phyloP scores from a whole-genome alignment of 78 protist genomes.

The Dictyostelium citrinum region DNA sequence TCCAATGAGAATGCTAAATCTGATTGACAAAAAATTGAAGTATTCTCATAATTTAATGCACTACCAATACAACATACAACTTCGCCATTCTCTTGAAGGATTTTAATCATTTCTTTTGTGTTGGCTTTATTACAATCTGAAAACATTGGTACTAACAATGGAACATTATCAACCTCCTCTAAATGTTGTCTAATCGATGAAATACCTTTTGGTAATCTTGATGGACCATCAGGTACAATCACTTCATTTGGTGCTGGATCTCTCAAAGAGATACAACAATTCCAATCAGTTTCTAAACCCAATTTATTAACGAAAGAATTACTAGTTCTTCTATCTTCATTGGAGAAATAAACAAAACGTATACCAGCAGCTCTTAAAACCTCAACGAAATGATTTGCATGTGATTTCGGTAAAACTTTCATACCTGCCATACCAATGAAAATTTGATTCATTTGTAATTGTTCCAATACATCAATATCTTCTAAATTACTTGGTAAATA shows the following conservation, averaged over 20 bases:
- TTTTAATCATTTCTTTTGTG: slow-evolving; percentile 71
- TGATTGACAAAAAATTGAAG: slow-evolving; percentile 66
- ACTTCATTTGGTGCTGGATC: slow-evolving; percentile 70
- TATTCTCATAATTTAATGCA: slow-evolving; percentile 76
- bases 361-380: slow-evolving; percentile 71
- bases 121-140: slow-evolving; percentile 49
- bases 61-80: slow-evolving; percentile 86
- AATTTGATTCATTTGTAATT: slow-evolving; percentile 75
- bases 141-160: slow-evolving; percentile 85
- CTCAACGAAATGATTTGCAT: slow-evolving; percentile 68
- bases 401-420: slow-evolving; percentile 60
- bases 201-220: slow-evolving; percentile 83
- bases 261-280: slow-evolving; percentile 72
- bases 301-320: slow-evolving; percentile 75
- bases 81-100: slow-evolving; percentile 84
- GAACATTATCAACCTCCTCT: slow-evolving; percentile 78
- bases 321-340: slow-evolving; percentile 41
- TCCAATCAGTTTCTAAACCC: slow-evolving; percentile 89
- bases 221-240: slow-evolving; percentile 63
- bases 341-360: slow-evolving; percentile 69
- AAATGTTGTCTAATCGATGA: slow-evolving; percentile 69
- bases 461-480: slow-evolving; percentile 52
- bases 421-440: slow-evolving; percentile 81
- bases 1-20: slow-evolving; percentile 73
- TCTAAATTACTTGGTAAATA: not conserved